phyloP scores from a whole-genome alignment of 2,329 filamentous ascomycete species.

The Ascosphaera apis region DNA sequence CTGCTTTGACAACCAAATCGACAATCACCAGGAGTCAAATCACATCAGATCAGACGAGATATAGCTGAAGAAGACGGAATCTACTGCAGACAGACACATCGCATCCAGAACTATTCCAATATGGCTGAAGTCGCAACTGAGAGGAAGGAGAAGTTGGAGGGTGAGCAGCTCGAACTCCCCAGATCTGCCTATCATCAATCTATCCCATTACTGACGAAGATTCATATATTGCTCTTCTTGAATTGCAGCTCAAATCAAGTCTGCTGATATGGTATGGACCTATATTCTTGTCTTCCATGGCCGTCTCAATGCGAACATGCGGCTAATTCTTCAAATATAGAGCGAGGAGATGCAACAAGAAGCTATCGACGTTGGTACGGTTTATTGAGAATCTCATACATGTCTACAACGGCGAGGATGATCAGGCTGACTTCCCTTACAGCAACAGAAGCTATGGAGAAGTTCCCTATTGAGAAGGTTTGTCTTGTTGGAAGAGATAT shows the following conservation, averaged over 20 bases:
- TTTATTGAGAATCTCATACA: background rate
- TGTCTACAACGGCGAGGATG: constrained; percentile 1
- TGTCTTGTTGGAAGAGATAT: constrained; percentile 1
- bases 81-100: too few relatives aligned
- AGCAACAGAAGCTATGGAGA: constrained; percentile 51
- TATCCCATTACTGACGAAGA: constrained; percentile 1
- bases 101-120: background rate
- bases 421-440: constrained; percentile 10
- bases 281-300: too few relatives aligned
- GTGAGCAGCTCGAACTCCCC: constrained; percentile 20
- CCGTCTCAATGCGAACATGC: constrained; percentile 5
- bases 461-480: constrained; percentile 51
- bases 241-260: constrained; percentile 73
- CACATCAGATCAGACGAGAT: too few relatives aligned
- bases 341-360: constrained; percentile 95
- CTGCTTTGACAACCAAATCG: too few relatives aligned
- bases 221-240: constrained; percentile 4
- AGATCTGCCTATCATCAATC: background rate
- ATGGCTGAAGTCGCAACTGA: constrained; percentile 22
- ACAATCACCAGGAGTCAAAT: too few relatives aligned
- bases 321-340: constrained; percentile 25
- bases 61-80: too few relatives aligned
- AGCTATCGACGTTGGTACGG: constrained; percentile 80
- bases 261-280: constrained; percentile 78
- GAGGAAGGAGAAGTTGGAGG: constrained; percentile 53